Percentiles rank a stretch among this genome's conserved stretches.
Conservation (phyloP, 2,329 filamentous ascomycete genomes). For the Cladosporium sp. region DNA sequence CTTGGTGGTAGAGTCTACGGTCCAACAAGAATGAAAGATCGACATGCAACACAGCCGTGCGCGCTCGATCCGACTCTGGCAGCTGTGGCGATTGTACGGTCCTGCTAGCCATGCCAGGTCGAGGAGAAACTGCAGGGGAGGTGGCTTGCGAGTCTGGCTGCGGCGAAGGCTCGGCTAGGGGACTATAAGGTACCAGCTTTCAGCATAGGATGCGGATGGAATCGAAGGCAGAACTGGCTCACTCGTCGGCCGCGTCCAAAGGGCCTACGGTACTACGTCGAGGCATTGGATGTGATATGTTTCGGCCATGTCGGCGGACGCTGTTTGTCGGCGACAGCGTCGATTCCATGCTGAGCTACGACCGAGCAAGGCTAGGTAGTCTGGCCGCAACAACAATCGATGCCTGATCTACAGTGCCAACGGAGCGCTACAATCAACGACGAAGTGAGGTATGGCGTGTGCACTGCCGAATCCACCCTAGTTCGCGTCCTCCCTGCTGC, state of each 20-base stretch:
- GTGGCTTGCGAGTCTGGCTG: slow-evolving; percentile 18
- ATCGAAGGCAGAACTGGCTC: slow-evolving; percentile 32
- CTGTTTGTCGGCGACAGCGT: slow-evolving; percentile 24
- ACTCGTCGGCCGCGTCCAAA: slow-evolving; percentile 66
- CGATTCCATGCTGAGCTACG: slow-evolving; percentile 19
- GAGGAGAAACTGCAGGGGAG: slow-evolving; percentile 18
- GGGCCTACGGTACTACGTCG: slow-evolving; percentile 71
- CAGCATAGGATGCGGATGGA: slow-evolving; percentile 13
- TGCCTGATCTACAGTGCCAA: too few relatives aligned
- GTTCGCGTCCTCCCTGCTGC: too few relatives aligned
- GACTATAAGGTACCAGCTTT: slow-evolving; percentile 19
- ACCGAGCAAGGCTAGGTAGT: neutral
- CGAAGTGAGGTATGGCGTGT: too few relatives aligned
- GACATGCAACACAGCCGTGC: slow-evolving; percentile 35
- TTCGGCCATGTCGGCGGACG: slow-evolving; percentile 24
- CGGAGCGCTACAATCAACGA: too few relatives aligned
- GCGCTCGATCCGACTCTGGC: slow-evolving; percentile 17
- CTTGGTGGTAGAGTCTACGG: slow-evolving; percentile 74
- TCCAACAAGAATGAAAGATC: slow-evolving; percentile 77
- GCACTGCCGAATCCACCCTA: too few relatives aligned
- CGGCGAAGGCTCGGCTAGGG: slow-evolving; percentile 15
- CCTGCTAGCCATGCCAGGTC: slow-evolving; percentile 3
- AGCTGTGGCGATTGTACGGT: slow-evolving; percentile 9
- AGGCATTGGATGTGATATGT: slow-evolving; percentile 39
- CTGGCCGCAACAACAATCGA: too few relatives aligned